Conservation (phyloP, 202 grass and related monocot species). For the Zizania palustris region DNA sequence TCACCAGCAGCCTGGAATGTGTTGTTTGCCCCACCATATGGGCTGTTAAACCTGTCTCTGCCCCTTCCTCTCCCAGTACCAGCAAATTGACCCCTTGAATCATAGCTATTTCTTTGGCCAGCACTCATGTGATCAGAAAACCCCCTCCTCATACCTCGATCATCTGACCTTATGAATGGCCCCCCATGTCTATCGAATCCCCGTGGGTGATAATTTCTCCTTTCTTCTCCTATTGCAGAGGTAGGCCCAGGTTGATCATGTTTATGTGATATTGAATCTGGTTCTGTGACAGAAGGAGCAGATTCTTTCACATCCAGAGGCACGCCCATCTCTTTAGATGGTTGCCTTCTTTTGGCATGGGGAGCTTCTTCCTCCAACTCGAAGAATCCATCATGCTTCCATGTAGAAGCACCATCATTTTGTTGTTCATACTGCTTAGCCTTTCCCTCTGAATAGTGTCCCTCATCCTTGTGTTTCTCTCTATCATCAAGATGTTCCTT, state of each 20-base stretch:
- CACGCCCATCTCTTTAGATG: constrained; percentile 61
- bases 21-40: constrained; percentile 46
- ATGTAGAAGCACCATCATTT: constrained; percentile 47
- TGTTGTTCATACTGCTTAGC: constrained; percentile 41
- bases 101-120: constrained; percentile 52
- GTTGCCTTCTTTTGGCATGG: constrained; percentile 51
- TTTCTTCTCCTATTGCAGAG: constrained; percentile 55
- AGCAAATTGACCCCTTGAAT: constrained; percentile 59
- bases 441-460: constrained; percentile 44
- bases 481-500: constrained; percentile 52
- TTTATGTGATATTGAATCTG: constrained; percentile 36
- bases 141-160: constrained; percentile 50
- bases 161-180: constrained; percentile 40
- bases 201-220: constrained; percentile 38
- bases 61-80: constrained; percentile 61
- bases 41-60: constrained; percentile 53
- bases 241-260: constrained; percentile 41
- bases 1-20: constrained; percentile 39
- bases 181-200: constrained; percentile 43
- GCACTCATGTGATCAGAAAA: constrained; percentile 57
- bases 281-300: constrained; percentile 22
- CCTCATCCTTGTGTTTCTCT: constrained; percentile 42
- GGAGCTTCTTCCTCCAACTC: constrained; percentile 55
- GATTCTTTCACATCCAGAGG: constrained; percentile 50
- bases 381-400: constrained; percentile 74